Evolutionary conservation across 257 asterid species (phyloP), one percentile per base, ranked within the genome.

Genomic region (Solanum pennellii): DNA sequence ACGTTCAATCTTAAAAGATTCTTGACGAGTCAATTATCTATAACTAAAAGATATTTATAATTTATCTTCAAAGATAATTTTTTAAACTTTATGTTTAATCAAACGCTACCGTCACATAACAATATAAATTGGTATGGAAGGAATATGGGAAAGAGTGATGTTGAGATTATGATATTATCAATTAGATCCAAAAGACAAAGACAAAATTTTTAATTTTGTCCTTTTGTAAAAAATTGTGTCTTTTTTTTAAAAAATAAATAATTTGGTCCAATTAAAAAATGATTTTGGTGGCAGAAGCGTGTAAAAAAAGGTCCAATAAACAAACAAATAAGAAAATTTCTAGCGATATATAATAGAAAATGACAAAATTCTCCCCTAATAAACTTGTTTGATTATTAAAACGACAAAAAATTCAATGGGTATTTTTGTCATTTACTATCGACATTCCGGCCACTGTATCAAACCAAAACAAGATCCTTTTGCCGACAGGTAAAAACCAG

Each of bases 391-490:
- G 60, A 44, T 72, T 49, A 11, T 27, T 29, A 10, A 31, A 47
- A 82, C 11, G 68, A 9, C 69, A 47, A 82, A 84, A 85, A 1
- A 13, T 3, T 8, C 33, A 2, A 9, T 45, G 93, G 98, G 91
- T 73, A 87, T 45, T n/a, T 83, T 90, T 5, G 97, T 88, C 91
- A 90, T 88, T 93, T 31, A 10, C 27, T 2, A 60, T 87, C 89
- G 88, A 91, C 94, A 94, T 72, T 83, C 95, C 94, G 94, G 93
- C 93, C 90, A 92, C 88, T 85, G 42, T 90, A 92, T 92, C 94
- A 88, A 92, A 89, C 92, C 85, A 75, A n/a, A n/a, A 75, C 87
- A 47, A 87, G 93, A 89, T 93, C 88, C 88, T 27, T 86, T 90
- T 76, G 90, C 98, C 96, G 96, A 93, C 94, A 92, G 76, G 44